phyloP scores from a whole-genome alignment of 2,329 filamentous ascomycete species.

The Emydomyces testavorans region DNA sequence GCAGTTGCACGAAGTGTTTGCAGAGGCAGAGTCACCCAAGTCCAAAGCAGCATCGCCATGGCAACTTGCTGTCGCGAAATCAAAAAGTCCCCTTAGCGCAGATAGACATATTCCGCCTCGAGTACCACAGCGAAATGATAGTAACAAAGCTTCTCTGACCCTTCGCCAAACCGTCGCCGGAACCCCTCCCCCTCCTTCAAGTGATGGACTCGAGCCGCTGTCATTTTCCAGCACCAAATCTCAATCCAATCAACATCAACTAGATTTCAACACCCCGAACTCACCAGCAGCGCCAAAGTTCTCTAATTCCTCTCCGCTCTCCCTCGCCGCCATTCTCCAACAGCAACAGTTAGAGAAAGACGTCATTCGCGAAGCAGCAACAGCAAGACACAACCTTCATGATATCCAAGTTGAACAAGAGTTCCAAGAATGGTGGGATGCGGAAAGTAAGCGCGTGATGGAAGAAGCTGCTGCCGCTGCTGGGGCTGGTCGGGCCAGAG shows the following conservation, averaged over 20 bases:
- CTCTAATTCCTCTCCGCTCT: slow-evolving; percentile 56
- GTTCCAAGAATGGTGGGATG: slow-evolving; percentile 94
- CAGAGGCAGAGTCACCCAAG: slow-evolving; percentile 27
- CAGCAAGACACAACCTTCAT: slow-evolving; percentile 72
- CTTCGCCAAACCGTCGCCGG: slow-evolving; percentile 51
- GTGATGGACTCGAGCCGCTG: not conserved
- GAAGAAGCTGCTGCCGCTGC: slow-evolving; percentile 38
- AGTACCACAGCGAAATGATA: slow-evolving; percentile 14
- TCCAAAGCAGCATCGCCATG: slow-evolving; percentile 45
- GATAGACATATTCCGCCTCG: slow-evolving; percentile 2
- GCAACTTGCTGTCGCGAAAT: slow-evolving; percentile 44
- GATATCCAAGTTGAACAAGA: slow-evolving; percentile 96
- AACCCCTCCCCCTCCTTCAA: slow-evolving; percentile 22
- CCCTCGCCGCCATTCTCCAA: slow-evolving; percentile 77
- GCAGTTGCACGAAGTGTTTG: slow-evolving; percentile 40
- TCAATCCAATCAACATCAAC: slow-evolving; percentile 31
- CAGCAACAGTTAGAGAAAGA: slow-evolving; percentile 79
- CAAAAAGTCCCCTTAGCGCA: slow-evolving; percentile 6
- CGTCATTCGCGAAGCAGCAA: slow-evolving; percentile 63
- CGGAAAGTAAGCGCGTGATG: slow-evolving; percentile 62
- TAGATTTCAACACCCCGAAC: slow-evolving; percentile 31
- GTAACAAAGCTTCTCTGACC: slow-evolving; percentile 43
- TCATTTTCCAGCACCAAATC: not conserved
- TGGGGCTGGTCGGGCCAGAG: slow-evolving; percentile 16
- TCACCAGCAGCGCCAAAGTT: slow-evolving; percentile 24